Evolutionary conservation across 2,329 filamentous ascomycete species (phyloP).

Genomic region (Dothiorella sarmentorum): DNA sequence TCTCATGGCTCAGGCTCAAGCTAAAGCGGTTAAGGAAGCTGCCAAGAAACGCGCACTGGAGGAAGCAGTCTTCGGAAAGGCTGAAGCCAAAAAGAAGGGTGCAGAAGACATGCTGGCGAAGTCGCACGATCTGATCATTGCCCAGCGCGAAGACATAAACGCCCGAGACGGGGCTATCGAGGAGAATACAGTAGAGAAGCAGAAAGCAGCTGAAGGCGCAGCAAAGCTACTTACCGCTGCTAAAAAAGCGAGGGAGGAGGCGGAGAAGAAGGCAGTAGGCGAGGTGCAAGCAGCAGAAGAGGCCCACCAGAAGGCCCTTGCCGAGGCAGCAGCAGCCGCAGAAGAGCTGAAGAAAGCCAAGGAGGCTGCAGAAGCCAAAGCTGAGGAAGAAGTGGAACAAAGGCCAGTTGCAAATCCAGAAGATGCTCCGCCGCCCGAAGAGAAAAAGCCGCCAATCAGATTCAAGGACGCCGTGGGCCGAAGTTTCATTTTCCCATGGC

Average conservation of each 20-base stretch:
- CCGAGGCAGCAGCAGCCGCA: constrained; percentile 44
- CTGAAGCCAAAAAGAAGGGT: constrained; percentile 33
- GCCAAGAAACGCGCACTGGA: constrained; percentile 33
- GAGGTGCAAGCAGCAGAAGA: constrained; percentile 27
- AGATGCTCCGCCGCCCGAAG: constrained; percentile 47
- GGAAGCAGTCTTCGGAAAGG: constrained; percentile 29
- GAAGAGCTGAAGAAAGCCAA: constrained; percentile 55
- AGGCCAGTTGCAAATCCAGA: constrained; percentile 40
- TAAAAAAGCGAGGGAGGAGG: constrained; percentile 31
- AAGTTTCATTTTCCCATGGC: constrained; percentile 89
- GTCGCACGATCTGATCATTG: constrained; percentile 40
- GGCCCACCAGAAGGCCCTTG: constrained; percentile 29
- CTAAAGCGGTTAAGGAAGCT: constrained; percentile 34
- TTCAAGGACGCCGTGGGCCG: constrained; percentile 90
- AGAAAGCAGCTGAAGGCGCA: constrained; percentile 39
- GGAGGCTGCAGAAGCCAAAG: constrained; percentile 45
- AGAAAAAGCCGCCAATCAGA: constrained; percentile 69
- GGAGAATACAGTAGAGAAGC: constrained; percentile 48
- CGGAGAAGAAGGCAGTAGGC: constrained; percentile 30
- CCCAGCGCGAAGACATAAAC: constrained; percentile 41
- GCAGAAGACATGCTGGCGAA: constrained; percentile 31
- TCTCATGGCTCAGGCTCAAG: constrained; percentile 35
- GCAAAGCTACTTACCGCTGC: constrained; percentile 30
- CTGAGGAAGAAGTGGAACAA: constrained; percentile 40
- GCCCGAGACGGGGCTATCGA: constrained; percentile 35